A percentile compares a stretch with the other conserved stretches of the same genome.
Evolutionary conservation across 2,329 filamentous ascomycete species (phyloP).

Genomic region (Fusarium foetens): DNA sequence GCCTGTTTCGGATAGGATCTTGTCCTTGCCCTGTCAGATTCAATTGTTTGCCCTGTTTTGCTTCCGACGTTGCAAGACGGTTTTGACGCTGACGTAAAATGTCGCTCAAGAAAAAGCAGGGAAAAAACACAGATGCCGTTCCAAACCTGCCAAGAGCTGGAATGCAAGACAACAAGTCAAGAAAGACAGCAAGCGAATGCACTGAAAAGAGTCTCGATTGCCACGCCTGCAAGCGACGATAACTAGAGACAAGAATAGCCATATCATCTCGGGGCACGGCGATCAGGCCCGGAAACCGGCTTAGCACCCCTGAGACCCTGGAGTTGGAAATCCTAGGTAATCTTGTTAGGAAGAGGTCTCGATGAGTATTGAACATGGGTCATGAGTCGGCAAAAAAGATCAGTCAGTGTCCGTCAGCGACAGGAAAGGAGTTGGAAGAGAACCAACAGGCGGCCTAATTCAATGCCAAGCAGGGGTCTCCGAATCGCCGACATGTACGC

Average conservation of each 20-base stretch:
- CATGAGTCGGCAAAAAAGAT: constrained; percentile 26
- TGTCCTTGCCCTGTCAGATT: neutral
- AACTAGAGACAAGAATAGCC: constrained; percentile 5
- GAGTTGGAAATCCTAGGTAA: constrained; percentile 24
- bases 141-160: constrained; percentile 17
- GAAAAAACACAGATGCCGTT: neutral
- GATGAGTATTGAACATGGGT: constrained; percentile 13
- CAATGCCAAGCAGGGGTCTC: constrained; percentile 31
- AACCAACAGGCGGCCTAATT: constrained; percentile 7
- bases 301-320: constrained; percentile 22
- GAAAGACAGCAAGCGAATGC: constrained; percentile 2
- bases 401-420: constrained; percentile 15
- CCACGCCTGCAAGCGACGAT: constrained; percentile 14
- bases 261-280: constrained; percentile 28
- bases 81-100: constrained; percentile 8
- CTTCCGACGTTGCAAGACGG: constrained; percentile 1
- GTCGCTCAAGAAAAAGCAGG: constrained; percentile 11
- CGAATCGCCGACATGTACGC: constrained; percentile 18
- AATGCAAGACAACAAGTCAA: constrained; percentile 12
- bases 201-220: constrained; percentile 12
- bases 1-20: constrained; percentile 3
- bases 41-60: constrained; percentile 5
- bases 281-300: constrained; percentile 24
- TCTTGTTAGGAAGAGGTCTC: constrained; percentile 21
- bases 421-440: constrained; percentile 11